Conservation (phyloP, 2,329 filamentous ascomycete genomes). For the Geosmithia morbida region DNA sequence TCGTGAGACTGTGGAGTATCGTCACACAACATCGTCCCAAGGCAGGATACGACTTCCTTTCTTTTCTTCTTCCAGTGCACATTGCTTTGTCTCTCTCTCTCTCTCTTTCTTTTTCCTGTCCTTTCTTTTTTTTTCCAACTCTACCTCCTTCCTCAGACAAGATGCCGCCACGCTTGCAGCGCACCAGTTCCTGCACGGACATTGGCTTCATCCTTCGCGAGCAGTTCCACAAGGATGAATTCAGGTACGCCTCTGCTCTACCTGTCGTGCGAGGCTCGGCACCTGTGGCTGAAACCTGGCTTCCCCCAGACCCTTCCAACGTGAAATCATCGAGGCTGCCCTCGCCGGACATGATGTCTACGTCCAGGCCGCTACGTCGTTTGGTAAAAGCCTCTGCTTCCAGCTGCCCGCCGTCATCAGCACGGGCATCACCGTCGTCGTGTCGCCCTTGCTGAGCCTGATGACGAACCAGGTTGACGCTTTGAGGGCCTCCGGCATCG, state of each 20-base stretch:
- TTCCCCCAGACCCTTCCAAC: slow-evolving; percentile 54
- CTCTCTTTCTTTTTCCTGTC: neutral
- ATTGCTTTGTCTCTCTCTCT: neutral
- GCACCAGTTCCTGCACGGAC: slow-evolving; percentile 40
- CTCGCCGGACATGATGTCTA: slow-evolving; percentile 82
- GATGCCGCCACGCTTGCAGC: slow-evolving; percentile 21
- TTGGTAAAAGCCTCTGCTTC: slow-evolving; percentile 89
- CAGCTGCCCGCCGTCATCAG: slow-evolving; percentile 83
- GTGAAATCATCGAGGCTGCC: slow-evolving; percentile 74
- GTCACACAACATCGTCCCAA: no score
- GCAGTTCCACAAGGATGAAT: slow-evolving; percentile 60
- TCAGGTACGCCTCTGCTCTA: slow-evolving; percentile 38
- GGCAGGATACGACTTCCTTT: no score
- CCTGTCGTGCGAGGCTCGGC: neutral
- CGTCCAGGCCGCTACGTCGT: slow-evolving; percentile 78
- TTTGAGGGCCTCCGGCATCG: slow-evolving; percentile 57
- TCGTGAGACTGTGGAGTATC: no score
- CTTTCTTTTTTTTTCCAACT: neutral
- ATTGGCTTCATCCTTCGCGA: slow-evolving; percentile 60
- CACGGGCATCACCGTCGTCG: slow-evolving; percentile 76
- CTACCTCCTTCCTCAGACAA: no score
- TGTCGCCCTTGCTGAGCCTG: slow-evolving; percentile 76
- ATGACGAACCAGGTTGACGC: slow-evolving; percentile 94
- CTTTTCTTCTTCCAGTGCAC: no score
- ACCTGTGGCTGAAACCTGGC: neutral